phyloP scores from a whole-genome alignment of 2,329 filamentous ascomycete genomes.

The Sclerotinia trifoliorum region DNA sequence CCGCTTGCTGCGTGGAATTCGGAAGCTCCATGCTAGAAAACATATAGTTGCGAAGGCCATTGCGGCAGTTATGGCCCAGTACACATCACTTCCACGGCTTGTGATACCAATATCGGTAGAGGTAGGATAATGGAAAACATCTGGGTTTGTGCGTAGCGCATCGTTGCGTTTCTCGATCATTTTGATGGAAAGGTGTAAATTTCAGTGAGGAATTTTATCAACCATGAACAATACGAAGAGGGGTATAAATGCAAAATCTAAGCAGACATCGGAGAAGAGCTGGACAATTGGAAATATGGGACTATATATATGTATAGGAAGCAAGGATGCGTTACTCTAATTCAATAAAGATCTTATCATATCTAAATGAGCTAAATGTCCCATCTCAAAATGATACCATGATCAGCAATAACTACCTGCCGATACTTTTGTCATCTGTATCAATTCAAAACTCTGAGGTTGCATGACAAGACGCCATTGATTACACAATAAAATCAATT shows the following conservation, averaged over 20 bases:
- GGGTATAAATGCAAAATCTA: neutral
- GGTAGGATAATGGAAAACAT: conserved; percentile 31
- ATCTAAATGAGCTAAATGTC: neutral
- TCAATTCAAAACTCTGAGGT: neutral
- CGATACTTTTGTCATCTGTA: neutral
- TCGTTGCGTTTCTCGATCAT: conserved; percentile 26
- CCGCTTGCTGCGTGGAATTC: conserved; percentile 55
- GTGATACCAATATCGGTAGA: conserved; percentile 57
- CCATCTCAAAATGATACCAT: conserved; percentile 2
- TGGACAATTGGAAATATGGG: neutral
- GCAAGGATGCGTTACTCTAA: neutral
- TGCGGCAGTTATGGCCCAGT: conserved; percentile 59
- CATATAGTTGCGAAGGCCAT: conserved; percentile 55
- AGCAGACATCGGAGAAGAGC: accelerated
- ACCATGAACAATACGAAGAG: neutral
- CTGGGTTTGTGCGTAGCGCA: conserved; percentile 32
- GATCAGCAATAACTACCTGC: conserved; percentile 1
- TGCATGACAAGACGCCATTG: neutral
- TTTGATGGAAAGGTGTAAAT: neutral
- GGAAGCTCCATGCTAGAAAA: conserved; percentile 53
- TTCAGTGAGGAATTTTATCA: neutral
- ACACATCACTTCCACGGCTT: conserved; percentile 58
- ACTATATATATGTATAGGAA: neutral
- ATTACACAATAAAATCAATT: neutral
- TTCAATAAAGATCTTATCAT: neutral